Evolutionary conservation across 2,329 filamentous ascomycete genomes (phyloP).

Genomic region (Penicillium sp.): DNA sequence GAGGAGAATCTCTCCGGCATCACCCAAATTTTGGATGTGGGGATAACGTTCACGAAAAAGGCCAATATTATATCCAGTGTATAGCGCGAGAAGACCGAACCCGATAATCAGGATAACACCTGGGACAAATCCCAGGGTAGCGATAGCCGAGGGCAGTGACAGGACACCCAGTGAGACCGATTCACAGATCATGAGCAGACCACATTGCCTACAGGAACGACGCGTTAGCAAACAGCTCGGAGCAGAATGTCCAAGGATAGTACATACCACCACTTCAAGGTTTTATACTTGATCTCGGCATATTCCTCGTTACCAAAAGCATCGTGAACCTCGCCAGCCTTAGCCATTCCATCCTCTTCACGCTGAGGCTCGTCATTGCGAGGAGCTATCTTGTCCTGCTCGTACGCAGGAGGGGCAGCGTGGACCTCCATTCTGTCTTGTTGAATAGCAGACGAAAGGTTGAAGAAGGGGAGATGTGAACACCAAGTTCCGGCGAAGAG

Average conservation of each 20-base stretch:
- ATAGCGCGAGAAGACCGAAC: conserved; percentile 58
- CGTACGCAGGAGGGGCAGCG: conserved; percentile 18
- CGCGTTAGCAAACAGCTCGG: not conserved
- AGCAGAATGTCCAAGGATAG: not conserved
- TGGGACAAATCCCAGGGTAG: conserved; percentile 25
- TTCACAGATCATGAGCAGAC: conserved; percentile 30
- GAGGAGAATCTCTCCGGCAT: conserved; percentile 65
- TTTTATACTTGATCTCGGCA: conserved; percentile 30
- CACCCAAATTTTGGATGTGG: conserved; percentile 65
- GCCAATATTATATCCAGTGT: conserved; percentile 62
- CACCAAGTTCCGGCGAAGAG: not conserved
- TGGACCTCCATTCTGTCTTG: conserved; percentile 21
- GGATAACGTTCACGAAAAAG: conserved; percentile 61
- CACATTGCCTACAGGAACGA: conserved; percentile 21
- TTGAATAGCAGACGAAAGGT: conserved; percentile 2
- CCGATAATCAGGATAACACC: conserved; percentile 57
- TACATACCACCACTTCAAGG: conserved; percentile 28
- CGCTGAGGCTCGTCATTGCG: conserved; percentile 13
- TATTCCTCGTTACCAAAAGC: conserved; percentile 29
- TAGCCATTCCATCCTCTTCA: conserved; percentile 22
- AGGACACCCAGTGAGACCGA: conserved; percentile 28
- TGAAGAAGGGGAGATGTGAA: not conserved
- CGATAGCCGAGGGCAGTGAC: conserved; percentile 23
- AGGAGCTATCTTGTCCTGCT: conserved; percentile 24
- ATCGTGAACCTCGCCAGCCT: conserved; percentile 25